A percentile compares a stretch with the other conserved stretches of the same genome.
Conservation (phyloP, 331 rosid species). For the Acacia pycnantha region DNA sequence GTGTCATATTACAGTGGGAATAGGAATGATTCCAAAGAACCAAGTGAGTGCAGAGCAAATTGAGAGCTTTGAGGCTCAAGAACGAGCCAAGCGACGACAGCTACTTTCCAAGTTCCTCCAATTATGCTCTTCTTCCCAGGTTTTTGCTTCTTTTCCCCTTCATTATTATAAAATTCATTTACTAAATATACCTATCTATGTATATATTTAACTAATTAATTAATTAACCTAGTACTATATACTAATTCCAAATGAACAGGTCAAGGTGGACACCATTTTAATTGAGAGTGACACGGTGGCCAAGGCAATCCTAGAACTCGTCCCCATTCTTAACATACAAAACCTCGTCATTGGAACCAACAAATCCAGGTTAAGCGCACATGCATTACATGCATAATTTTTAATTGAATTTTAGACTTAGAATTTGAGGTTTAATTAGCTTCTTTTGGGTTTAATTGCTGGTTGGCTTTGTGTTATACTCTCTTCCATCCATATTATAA, state of each 20-base stretch:
- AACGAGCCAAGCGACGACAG: constrained; percentile 68
- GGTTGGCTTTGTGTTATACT: not conserved
- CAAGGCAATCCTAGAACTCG: constrained; percentile 67
- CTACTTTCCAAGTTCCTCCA: constrained; percentile 66
- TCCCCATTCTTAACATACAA: constrained; percentile 70
- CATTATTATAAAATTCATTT: too few species aligned
- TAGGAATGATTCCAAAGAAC: constrained; percentile 78
- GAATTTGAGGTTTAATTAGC: not conserved
- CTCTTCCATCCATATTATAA: too few species aligned
- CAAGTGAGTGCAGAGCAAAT: constrained; percentile 80
- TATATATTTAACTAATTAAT: too few species aligned
- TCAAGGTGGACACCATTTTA: constrained; percentile 72
- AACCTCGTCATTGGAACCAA: constrained; percentile 68
- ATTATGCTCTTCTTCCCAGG: constrained; percentile 62
- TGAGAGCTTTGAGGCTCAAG: constrained; percentile 60
- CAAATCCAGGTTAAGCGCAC: constrained; percentile 56
- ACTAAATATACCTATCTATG: not conserved
- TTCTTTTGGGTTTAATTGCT: too few species aligned
- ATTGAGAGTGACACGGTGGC: constrained; percentile 75
- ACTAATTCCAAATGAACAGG: constrained; percentile 34
- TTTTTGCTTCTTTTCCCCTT: not conserved
- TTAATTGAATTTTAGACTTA: too few species aligned
- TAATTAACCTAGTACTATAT: too few species aligned
- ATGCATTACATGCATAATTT: not conserved
- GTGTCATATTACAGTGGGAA: constrained; percentile 61